A percentile compares a stretch with the other conserved stretches of the same genome.
These are phyloP conservation scores for Coniosporium apollinis DNA, from an alignment of 495 filamentous ascomycete genomes.

Conservation along the genomic window DNA sequence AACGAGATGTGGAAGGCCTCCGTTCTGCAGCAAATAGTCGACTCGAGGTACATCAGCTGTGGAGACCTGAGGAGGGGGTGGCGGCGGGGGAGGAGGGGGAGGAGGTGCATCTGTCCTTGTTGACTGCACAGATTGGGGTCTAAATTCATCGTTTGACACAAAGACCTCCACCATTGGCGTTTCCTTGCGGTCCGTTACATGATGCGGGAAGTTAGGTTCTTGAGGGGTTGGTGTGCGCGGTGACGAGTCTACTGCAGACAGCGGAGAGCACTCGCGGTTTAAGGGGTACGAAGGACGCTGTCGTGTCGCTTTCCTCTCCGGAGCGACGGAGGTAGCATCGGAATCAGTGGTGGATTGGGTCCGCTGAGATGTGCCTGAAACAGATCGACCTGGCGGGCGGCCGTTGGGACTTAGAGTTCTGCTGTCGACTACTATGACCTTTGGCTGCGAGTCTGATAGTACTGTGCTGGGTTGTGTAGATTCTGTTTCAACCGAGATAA, in stretches of 20 bases:
- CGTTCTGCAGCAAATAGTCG: constrained; percentile 78
- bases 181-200: constrained; percentile 7
- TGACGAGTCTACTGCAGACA: constrained; percentile 29
- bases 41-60: constrained; percentile 61
- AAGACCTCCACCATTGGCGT: constrained; percentile 19
- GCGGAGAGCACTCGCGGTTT: constrained; percentile 22
- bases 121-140: background rate
- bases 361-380: constrained; percentile 15
- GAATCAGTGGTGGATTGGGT: constrained; percentile 38
- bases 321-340: constrained; percentile 48
- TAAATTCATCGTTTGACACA: constrained; percentile 1
- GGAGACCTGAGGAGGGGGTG: constrained; percentile 57
- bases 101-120: constrained; percentile 2
- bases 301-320: constrained; percentile 36
- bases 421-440: background rate
- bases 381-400: constrained; percentile 8
- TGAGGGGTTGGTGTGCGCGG: constrained; percentile 38
- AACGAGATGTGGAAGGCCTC: constrained; percentile 51
- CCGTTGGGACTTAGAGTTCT: constrained; percentile 24
- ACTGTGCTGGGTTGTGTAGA: background rate
- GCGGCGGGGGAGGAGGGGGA: constrained; percentile 59
- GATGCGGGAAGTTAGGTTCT: constrained; percentile 31
- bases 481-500: constrained; percentile 1
- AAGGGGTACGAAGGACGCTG: constrained; percentile 20
- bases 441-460: background rate